Evolutionary conservation across 2,329 filamentous ascomycete genomes (phyloP), one percentile per base, ranked within the genome.

Genomic region (Lithohypha guttulata): DNA sequence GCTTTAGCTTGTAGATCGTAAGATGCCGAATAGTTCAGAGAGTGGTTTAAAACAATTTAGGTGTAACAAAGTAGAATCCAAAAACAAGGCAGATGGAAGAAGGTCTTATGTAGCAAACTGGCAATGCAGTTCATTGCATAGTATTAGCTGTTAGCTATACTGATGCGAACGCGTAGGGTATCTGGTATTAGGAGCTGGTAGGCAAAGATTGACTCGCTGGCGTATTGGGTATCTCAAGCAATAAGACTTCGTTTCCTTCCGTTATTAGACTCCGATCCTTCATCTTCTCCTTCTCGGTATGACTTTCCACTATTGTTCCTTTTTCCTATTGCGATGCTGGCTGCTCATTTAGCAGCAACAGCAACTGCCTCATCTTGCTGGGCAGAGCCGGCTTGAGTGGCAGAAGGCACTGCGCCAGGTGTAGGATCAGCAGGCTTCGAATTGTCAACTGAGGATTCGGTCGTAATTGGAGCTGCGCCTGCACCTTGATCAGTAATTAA

Each of bases 341-440:
- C 20, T 6, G 20, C 20, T 21, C 14, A 37, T 17, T 29, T 37
- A 6, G 34, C 25, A n/a, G 33, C 20, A 17, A 36, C 33, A 14
- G 33, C 19, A 17, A 18, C 33, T 13, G 33, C 33, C n/a, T 36
- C 33, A 15, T 36, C 33, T 11, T 26, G 25, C 15, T n/a, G n/a
- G 15, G 14, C 23, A 15, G 25, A 14, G 10, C 10, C 9, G 4
- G 23, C 18, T 13, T 22, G 34, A 19, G 19, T 21, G 8, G 10
- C 31, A 21, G 18, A 11, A 34, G 31, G 8, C 14, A 41, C 34
- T 13, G 42, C 30, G 13, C 31, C 44, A 18, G 48, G 44, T 19
- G 35, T 41, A 23, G 49, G 45, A 31, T 42, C 42, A 20, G 47
- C 47, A 19, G 42, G 42, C 14, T 36, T 44, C n/a, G n/a, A n/a